Evolutionary conservation across 176 grass and related monocot genomes (phyloP).

Genomic region (Triticum turgidum): DNA sequence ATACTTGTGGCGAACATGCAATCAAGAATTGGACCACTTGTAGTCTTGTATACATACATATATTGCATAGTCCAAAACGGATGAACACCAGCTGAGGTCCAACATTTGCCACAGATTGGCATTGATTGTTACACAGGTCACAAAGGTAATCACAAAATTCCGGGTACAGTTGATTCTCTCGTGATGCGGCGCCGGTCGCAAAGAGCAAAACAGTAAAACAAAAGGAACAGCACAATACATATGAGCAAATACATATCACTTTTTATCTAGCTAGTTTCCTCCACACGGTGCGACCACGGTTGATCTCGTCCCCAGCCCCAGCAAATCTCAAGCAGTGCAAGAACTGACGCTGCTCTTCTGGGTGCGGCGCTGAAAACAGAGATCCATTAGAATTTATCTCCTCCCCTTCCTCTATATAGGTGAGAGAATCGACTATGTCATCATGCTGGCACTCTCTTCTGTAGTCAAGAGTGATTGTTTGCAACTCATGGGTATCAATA

Average conservation of each 20-base stretch:
- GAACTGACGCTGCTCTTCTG: constrained; percentile 54
- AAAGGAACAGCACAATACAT: constrained; percentile 6
- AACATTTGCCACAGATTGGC: too few relatives aligned
- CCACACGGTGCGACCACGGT: constrained; percentile 82
- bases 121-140: too few relatives aligned
- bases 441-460: constrained; percentile 93
- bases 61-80: constrained; percentile 13
- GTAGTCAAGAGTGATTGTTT: constrained; percentile 98
- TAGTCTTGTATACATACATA: not conserved
- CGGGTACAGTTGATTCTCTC: too few relatives aligned
- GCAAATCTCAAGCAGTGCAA: constrained; percentile 85
- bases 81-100: not conserved
- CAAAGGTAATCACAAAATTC: too few relatives aligned
- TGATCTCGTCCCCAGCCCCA: constrained; percentile 69
- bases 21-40: not conserved
- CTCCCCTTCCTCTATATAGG: constrained; percentile 63
- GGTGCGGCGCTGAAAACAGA: constrained; percentile 26
- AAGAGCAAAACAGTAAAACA: constrained; percentile 22
- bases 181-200: too few relatives aligned
- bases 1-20: not conserved
- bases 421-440: constrained; percentile 84
- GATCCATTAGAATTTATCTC: constrained; percentile 52
- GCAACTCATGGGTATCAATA: constrained; percentile 91
- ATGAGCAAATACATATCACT: not conserved
- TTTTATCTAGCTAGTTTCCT: constrained; percentile 78